Base-by-base conservation (phyloP, 768 basidiomycete genomes). In the Pulveroboletus sp. region DNA sequence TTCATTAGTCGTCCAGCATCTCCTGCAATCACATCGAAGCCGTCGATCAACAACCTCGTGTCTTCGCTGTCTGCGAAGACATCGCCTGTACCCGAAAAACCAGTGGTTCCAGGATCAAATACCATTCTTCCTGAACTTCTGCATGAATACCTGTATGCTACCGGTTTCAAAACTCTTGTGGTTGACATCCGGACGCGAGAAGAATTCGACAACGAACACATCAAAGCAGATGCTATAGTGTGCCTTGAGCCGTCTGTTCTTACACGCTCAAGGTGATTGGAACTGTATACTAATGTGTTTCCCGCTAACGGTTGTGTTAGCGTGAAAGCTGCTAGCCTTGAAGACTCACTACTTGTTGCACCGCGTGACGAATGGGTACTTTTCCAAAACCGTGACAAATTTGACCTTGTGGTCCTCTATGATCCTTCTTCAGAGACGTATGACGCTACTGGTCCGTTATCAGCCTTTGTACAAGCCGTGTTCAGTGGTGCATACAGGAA, bases 161-260 rank as follows among this genome's bases (percentile, higher is more conserved):
- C 65, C 6, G 66, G 69, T n/a, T 58, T 74, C 46, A 79, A 80
- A 43, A 79, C 91, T 4, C 74, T 97, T 2, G 57, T 97, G 13
- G 75, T 97, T 17, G 94, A 97, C 64, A 81, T 94, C 17, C 78
- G 94, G n/a, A 75, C 80, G 16, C 77, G 90, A 25, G 82, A 78
- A 10, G 87, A 88, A 40, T 94, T 88, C 58, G 82, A 91, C 52
- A 69, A 60, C 16, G 90, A 85, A 45, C 83, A 86, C 51, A 86
- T 97, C 49, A 79, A 75, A 46, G 76, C 72, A 4, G 73, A 81
- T 52, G 79, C 85, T 7, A 76, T 87, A 2, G 83, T 93, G 1
- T 94, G 92, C 67, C 75, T 97, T 19, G 94, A 97, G 67, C 92
- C 94, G 6, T 77, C 77, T 1, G 80, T 95, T 5, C 74, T 92